phyloP scores from a whole-genome alignment of 306 rosid genomes.

The Senna tora region DNA sequence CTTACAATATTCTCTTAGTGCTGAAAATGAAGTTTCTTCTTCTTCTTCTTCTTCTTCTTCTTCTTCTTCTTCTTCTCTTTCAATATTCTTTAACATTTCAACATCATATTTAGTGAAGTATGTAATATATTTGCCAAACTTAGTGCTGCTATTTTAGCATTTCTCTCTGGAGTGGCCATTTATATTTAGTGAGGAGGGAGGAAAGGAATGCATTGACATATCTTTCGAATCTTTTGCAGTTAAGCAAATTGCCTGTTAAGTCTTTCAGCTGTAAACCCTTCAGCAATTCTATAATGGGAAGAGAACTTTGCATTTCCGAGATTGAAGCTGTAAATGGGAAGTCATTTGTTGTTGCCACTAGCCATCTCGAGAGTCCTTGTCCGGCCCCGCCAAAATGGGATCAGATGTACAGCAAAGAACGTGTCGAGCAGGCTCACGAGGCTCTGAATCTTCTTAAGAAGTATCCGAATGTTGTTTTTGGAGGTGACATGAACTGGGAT shows the following conservation, averaged over 20 bases:
- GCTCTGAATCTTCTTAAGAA: slow-evolving; percentile 63
- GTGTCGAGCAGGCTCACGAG: slow-evolving; percentile 78
- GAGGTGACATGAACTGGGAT: slow-evolving; percentile 98
- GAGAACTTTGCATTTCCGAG: slow-evolving; percentile 84
- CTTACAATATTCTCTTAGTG: too few species aligned
- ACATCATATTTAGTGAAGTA: too few species aligned
- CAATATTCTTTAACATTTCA: too few species aligned
- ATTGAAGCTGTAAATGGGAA: slow-evolving; percentile 59
- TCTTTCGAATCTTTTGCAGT: slow-evolving; percentile 49
- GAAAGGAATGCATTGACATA: slow-evolving; percentile 13
- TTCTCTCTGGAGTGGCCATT: neutral
- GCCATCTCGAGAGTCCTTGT: slow-evolving; percentile 96
- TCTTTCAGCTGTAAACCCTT: slow-evolving; percentile 67
- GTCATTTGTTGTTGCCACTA: slow-evolving; percentile 73
- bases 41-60: too few species aligned
- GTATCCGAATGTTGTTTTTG: slow-evolving; percentile 72
- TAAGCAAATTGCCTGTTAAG: slow-evolving; percentile 79
- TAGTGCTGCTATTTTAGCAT: neutral
- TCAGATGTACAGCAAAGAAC: slow-evolving; percentile 95
- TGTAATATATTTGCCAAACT: neutral
- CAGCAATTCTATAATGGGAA: slow-evolving; percentile 76
- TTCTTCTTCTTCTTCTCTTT: too few species aligned
- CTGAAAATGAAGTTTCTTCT: too few species aligned
- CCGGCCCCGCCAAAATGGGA: slow-evolving; percentile 90
- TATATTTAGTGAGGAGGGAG: slow-evolving; percentile 9